Percentiles rank a stretch among this genome's conserved stretches.
Evolutionary conservation across 345 rosid species (phyloP).

Genomic region (Cardamine resedifolia): DNA sequence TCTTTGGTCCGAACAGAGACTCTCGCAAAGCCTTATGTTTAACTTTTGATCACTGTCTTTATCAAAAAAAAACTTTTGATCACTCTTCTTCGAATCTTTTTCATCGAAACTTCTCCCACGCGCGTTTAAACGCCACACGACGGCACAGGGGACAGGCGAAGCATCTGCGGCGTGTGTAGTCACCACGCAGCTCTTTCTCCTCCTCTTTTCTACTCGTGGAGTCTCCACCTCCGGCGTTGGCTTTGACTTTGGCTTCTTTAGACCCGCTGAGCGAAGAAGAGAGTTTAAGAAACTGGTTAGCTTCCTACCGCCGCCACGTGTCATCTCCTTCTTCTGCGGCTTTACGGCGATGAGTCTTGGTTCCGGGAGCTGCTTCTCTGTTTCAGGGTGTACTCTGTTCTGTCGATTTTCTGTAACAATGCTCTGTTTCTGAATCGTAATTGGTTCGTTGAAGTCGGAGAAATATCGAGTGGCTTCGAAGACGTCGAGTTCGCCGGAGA

Average conservation of each 20-base stretch:
- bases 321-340: constrained; percentile 38
- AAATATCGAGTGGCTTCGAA: constrained; percentile 89
- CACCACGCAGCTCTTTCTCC: constrained; percentile 64
- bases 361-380: constrained; percentile 50
- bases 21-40: constrained; percentile 7
- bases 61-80: too few species aligned
- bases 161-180: constrained; percentile 42
- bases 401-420: constrained; percentile 39
- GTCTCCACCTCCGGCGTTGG: constrained; percentile 57
- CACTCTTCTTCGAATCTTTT: constrained; percentile 31
- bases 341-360: constrained; percentile 29
- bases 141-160: constrained; percentile 50
- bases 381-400: constrained; percentile 48
- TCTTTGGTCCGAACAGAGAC: constrained; percentile 33
- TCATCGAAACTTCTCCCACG: constrained; percentile 59
- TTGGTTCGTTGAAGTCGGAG: constrained; percentile 59
- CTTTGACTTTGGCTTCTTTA: constrained; percentile 61
- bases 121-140: constrained; percentile 54
- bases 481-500: constrained; percentile 86
- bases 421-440: constrained; percentile 27
- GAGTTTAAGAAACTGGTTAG: constrained; percentile 81
- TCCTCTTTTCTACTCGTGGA: constrained; percentile 63
- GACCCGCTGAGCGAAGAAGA: constrained; percentile 65
- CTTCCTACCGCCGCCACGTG: constrained; percentile 57
- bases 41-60: too few species aligned